Conservation (phyloP, 208 protist genomes). For the Histomonas meleagridis region DNA sequence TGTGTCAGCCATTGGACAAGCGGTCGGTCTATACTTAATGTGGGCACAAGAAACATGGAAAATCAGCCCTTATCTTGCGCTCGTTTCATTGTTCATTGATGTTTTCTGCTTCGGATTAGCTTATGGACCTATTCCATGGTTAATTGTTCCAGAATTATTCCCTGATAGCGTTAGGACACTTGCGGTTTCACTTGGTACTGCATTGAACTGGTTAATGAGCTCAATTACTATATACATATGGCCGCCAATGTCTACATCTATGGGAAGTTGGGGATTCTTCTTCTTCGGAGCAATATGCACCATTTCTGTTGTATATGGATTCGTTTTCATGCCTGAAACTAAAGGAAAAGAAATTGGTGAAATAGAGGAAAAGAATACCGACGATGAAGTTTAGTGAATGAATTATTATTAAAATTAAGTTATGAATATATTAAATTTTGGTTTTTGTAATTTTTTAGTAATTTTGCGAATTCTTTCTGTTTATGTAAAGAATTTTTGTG, state of each 20-base stretch:
- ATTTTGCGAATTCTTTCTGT: no score
- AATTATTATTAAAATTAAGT: no score
- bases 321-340: background rate
- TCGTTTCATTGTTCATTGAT: background rate
- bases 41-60: background rate
- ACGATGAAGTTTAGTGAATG: no score
- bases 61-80: background rate
- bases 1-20: background rate
- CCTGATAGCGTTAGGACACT: background rate
- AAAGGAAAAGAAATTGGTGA: background rate
- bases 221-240: background rate
- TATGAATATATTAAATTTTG: no score
- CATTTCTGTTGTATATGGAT: background rate
- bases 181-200: background rate
- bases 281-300: background rate
- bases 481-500: no score
- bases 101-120: background rate
- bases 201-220: background rate
- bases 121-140: background rate
- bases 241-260: background rate
- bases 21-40: background rate
- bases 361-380: no score
- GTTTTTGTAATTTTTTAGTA: no score
- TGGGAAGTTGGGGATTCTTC: background rate
- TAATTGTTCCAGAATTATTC: constrained; percentile 25